Evolutionary conservation across 2,329 filamentous ascomycete genomes (phyloP).

Genomic region (Cytospora piceae): DNA sequence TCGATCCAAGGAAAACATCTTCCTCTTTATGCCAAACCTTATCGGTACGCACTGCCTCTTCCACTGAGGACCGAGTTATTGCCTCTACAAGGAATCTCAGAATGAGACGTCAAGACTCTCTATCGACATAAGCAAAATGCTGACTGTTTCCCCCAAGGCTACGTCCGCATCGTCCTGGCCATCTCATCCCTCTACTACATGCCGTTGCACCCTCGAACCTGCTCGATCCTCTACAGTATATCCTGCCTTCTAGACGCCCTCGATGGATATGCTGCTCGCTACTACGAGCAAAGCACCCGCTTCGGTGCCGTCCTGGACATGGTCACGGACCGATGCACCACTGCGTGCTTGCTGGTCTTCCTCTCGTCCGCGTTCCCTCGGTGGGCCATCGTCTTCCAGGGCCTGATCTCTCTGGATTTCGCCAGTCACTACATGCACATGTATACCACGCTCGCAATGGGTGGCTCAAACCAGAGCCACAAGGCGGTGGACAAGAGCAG

Average conservation of each 20-base stretch:
- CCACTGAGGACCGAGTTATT: slow-evolving; percentile 1
- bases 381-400: slow-evolving; percentile 93
- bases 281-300: slow-evolving; percentile 88
- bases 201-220: slow-evolving; percentile 96
- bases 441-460: slow-evolving; percentile 92
- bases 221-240: slow-evolving; percentile 86
- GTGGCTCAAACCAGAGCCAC: slow-evolving; percentile 78
- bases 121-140: slow-evolving; percentile 24
- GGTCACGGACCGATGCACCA: slow-evolving; percentile 98
- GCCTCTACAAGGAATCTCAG: slow-evolving; percentile 15
- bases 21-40: slow-evolving; percentile 79
- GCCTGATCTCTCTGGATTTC: slow-evolving; percentile 87
- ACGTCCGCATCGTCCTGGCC: slow-evolving; percentile 77
- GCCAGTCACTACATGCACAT: slow-evolving; percentile 99
- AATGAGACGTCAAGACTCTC: background rate
- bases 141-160: slow-evolving; percentile 56
- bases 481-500: slow-evolving; percentile 90
- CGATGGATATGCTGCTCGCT: slow-evolving; percentile 88
- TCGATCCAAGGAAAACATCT: slow-evolving; percentile 69
- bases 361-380: slow-evolving; percentile 91
- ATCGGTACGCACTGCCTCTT: slow-evolving; percentile 62
- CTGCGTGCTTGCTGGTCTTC: slow-evolving; percentile 92
- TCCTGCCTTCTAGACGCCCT: slow-evolving; percentile 95
- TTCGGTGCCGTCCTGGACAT: slow-evolving; percentile 98
- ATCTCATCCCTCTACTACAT: slow-evolving; percentile 97